Evolutionary conservation across 148 eudicot genomes (phyloP).

Genomic region (Cornus kousa): DNA sequence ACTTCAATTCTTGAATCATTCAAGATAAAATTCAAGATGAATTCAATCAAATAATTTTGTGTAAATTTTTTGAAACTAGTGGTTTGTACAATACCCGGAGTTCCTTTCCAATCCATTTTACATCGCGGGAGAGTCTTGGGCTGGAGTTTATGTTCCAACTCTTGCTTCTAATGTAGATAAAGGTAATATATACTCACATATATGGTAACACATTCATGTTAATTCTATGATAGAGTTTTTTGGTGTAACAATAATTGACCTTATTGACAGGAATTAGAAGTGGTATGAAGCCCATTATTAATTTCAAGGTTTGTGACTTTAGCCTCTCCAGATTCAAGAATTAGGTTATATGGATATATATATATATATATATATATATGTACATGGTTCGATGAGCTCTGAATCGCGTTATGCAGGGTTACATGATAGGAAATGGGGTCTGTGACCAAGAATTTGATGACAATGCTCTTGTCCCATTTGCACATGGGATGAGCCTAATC

Average conservation of each 20-base stretch:
- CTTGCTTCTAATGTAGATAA: conserved; percentile 74
- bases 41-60: neutral
- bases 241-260: too few species aligned
- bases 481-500: too few species aligned
- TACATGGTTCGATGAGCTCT: neutral
- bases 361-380: too few species aligned
- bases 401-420: neutral
- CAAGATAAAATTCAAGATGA: too few species aligned
- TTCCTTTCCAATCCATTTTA: conserved; percentile 73
- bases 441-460: neutral
- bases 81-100: conserved; percentile 80
- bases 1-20: too few species aligned
- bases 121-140: conserved; percentile 90
- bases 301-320: neutral
- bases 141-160: conserved; percentile 95
- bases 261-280: neutral
- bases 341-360: neutral
- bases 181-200: conserved; percentile 37
- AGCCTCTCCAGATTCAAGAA: neutral
- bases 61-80: conserved; percentile 30
- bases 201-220: too few species aligned
- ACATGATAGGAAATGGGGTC: neutral
- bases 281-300: neutral
- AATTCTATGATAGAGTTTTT: too few species aligned
- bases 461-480: neutral